Percentiles rank a stretch among this genome's conserved stretches.
These are phyloP conservation scores for Penicillium rolfsii DNA, from an alignment of 2,329 filamentous ascomycete genomes.

Conservation along the genomic window DNA sequence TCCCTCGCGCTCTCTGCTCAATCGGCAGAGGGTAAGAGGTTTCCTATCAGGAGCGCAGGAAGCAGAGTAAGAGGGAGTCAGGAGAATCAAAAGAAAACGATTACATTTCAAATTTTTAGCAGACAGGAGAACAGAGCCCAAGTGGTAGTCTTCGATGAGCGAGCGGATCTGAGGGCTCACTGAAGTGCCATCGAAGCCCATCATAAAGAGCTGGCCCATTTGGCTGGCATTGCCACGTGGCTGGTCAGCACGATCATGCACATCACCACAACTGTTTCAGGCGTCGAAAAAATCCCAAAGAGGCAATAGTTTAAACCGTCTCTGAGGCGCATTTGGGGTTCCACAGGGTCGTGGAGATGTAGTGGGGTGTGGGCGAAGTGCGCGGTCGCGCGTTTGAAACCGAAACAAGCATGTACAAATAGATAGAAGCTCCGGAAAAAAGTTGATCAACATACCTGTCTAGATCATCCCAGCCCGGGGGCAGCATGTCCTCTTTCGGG, in stretches of 20 bases:
- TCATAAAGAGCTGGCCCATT: conserved; percentile 65
- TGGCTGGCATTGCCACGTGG: conserved; percentile 53
- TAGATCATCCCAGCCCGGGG: conserved; percentile 46
- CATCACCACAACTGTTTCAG: conserved; percentile 12
- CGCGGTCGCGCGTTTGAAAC: not conserved
- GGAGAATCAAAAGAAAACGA: conserved; percentile 23
- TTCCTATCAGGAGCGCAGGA: not conserved
- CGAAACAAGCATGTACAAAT: not conserved
- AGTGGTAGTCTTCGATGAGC: conserved; percentile 69
- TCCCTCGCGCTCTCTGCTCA: not conserved
- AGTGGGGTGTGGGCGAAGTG: not conserved
- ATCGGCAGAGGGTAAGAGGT: too few relatives aligned
- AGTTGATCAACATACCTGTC: conserved; percentile 41
- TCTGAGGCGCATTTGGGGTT: conserved; percentile 38
- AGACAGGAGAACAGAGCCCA: conserved; percentile 77
- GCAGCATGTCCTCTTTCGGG: conserved; percentile 47
- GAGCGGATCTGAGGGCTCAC: conserved; percentile 65
- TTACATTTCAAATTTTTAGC: conserved; percentile 69
- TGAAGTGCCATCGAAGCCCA: conserved; percentile 68
- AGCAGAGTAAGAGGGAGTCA: not conserved
- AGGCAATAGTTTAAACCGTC: conserved; percentile 59
- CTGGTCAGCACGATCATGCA: conserved; percentile 49
- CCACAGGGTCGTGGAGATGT: conserved; percentile 21
- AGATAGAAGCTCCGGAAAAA: conserved; percentile 17
- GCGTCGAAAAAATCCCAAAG: conserved; percentile 67